These are phyloP conservation scores for Pleurotus platypus DNA, from an alignment of 768 basidiomycete species.

Conservation along the genomic window DNA sequence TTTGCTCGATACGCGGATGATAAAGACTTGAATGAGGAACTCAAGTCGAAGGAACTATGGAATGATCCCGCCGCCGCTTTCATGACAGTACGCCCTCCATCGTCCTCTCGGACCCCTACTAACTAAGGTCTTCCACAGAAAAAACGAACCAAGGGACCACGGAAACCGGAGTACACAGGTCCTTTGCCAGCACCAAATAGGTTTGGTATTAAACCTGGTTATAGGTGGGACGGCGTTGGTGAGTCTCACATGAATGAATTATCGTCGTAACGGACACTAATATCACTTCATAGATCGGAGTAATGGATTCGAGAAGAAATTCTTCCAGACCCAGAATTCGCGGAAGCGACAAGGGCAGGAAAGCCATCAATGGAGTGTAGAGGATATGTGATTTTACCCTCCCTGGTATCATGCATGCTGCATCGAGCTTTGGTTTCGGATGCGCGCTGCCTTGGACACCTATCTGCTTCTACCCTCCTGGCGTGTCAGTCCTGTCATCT, in stretches of 20 bases:
- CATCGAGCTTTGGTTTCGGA: neutral
- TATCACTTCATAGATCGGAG: slow-evolving; percentile 60
- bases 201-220: slow-evolving; percentile 92
- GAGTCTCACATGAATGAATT: slow-evolving; percentile 19
- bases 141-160: slow-evolving; percentile 70
- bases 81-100: slow-evolving; percentile 60
- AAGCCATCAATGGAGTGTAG: slow-evolving; percentile 83
- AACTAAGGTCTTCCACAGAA: slow-evolving; percentile 42
- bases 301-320: slow-evolving; percentile 92
- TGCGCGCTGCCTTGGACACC: neutral
- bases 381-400: slow-evolving; percentile 62
- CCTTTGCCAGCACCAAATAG: slow-evolving; percentile 92
- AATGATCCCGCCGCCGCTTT: slow-evolving; percentile 98
- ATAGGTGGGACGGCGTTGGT: slow-evolving; percentile 99
- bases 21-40: slow-evolving; percentile 77
- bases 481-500: neutral
- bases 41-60: slow-evolving; percentile 82
- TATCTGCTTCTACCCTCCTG: neutral
- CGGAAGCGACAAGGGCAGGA: slow-evolving; percentile 66
- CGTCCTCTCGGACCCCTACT: neutral
- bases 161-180: slow-evolving; percentile 81
- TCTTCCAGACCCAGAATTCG: slow-evolving; percentile 82
- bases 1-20: slow-evolving; percentile 86
- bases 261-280: neutral
- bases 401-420: neutral